Percentiles rank a stretch among this genome's conserved stretches.
phyloP scores from a whole-genome alignment of 306 rosid genomes.

The Rubus parviflorus region DNA sequence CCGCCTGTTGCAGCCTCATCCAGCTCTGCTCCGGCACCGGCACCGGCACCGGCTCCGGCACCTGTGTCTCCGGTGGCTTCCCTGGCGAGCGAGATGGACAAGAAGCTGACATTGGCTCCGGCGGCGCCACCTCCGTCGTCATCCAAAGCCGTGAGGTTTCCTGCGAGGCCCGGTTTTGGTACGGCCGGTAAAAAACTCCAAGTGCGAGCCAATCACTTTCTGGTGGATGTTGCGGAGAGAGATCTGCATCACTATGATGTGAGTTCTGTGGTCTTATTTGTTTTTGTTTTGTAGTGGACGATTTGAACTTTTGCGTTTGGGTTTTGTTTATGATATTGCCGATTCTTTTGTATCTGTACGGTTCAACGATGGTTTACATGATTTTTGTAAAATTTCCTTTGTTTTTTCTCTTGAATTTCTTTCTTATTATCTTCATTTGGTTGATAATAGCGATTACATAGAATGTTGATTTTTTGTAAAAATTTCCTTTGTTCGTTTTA shows the following conservation, averaged over 20 bases:
- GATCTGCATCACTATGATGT: slow-evolving; percentile 68
- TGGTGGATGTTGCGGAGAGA: slow-evolving; percentile 24
- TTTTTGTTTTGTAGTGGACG: not conserved
- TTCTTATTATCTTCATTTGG: not conserved
- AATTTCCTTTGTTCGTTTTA: too few relatives aligned
- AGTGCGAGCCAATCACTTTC: slow-evolving; percentile 64
- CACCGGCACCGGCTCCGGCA: not conserved
- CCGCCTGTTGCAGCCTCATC: not conserved
- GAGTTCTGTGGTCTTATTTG: slow-evolving; percentile 9
- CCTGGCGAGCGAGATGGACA: not conserved
- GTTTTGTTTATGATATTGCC: not conserved
- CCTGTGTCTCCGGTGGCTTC: not conserved
- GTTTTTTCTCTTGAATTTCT: not conserved
- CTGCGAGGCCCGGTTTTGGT: slow-evolving; percentile 55
- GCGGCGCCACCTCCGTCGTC: slow-evolving; percentile 37
- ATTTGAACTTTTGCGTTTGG: not conserved
- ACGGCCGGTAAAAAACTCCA: slow-evolving; percentile 10
- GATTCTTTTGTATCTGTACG: not conserved
- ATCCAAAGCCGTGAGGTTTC: slow-evolving; percentile 26
- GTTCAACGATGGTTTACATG: not conserved
- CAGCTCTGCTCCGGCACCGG: not conserved
- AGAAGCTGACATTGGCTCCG: slow-evolving; percentile 30
- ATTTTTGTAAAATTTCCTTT: not conserved
- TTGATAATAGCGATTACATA: not conserved
- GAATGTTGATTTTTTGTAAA: too few relatives aligned